Evolutionary conservation across 2,329 filamentous ascomycete species (phyloP).

Genomic region (Botrytis paeoniae): DNA sequence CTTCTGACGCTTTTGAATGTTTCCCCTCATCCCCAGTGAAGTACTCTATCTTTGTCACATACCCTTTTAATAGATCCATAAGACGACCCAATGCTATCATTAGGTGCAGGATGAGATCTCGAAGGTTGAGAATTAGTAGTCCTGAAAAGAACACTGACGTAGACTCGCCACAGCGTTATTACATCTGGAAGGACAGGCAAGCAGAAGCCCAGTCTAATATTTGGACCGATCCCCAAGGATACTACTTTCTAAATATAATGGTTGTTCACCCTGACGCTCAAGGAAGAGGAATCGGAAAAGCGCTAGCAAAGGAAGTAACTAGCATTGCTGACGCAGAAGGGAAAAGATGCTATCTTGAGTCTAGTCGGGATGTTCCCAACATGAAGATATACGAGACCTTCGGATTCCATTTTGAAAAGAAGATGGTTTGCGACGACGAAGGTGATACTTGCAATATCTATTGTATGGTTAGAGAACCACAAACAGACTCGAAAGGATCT

Average conservation of each 20-base stretch:
- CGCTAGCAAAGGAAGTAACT: conserved; percentile 62
- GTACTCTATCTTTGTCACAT: background rate
- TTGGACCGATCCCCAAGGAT: conserved; percentile 64
- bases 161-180: conserved; percentile 53
- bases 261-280: conserved; percentile 64
- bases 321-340: conserved; percentile 61
- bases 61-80: background rate
- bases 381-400: conserved; percentile 67
- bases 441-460: conserved; percentile 54
- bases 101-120: background rate
- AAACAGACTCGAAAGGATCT: background rate
- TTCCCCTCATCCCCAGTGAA: background rate
- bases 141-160: background rate
- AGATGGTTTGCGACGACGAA: conserved; percentile 65
- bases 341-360: conserved; percentile 67
- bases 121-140: background rate
- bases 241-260: conserved; percentile 76
- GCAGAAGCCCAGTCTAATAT: conserved; percentile 57
- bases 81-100: background rate
- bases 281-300: conserved; percentile 63
- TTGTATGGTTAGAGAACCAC: conserved; percentile 47
- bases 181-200: conserved; percentile 69
- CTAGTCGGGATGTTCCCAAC: conserved; percentile 64
- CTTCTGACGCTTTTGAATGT: background rate
- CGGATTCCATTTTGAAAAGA: conserved; percentile 62